Evolutionary conservation across 1,284 basidiomycete genomes (phyloP).

Genomic region (Marasmius fiardii): DNA sequence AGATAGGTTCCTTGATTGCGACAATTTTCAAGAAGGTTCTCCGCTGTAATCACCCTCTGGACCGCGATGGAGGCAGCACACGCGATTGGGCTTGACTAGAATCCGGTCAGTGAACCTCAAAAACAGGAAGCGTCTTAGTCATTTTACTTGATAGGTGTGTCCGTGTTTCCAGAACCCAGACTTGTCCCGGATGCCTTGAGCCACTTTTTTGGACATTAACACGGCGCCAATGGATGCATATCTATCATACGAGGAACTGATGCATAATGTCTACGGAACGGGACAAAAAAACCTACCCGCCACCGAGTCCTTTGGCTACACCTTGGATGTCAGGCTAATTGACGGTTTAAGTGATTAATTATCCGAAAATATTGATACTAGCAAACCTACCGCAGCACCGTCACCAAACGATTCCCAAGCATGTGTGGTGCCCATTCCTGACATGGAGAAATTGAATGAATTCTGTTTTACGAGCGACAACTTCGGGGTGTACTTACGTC

Average conservation of each 20-base stretch:
- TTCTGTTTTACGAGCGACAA: background rate
- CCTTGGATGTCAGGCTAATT: constrained; percentile 75
- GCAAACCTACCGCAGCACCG: constrained; percentile 42
- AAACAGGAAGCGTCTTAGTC: background rate
- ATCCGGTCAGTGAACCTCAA: background rate
- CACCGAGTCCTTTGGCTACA: constrained; percentile 83
- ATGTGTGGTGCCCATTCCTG: constrained; percentile 82
- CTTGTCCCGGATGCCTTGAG: constrained; percentile 61
- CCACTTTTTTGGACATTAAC: constrained; percentile 69
- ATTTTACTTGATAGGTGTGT: constrained; percentile 76
- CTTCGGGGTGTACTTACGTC: constrained; percentile 46
- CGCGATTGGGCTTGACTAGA: constrained; percentile 61
- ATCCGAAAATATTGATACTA: background rate
- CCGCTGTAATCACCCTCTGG: constrained; percentile 64
- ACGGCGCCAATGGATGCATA: constrained; percentile 84
- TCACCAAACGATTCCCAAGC: constrained; percentile 84
- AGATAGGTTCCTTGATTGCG: constrained; percentile 62
- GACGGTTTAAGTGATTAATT: constrained; percentile 1
- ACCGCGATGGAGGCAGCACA: constrained; percentile 81
- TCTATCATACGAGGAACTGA: constrained; percentile 31
- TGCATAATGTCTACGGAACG: background rate
- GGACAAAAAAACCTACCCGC: constrained; percentile 51
- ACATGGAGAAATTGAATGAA: constrained; percentile 6
- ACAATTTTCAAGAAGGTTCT: constrained; percentile 68
- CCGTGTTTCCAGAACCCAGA: constrained; percentile 80